Evolutionary conservation across 1,284 basidiomycete species (phyloP).

Genomic region (Melampsora larici-populina): DNA sequence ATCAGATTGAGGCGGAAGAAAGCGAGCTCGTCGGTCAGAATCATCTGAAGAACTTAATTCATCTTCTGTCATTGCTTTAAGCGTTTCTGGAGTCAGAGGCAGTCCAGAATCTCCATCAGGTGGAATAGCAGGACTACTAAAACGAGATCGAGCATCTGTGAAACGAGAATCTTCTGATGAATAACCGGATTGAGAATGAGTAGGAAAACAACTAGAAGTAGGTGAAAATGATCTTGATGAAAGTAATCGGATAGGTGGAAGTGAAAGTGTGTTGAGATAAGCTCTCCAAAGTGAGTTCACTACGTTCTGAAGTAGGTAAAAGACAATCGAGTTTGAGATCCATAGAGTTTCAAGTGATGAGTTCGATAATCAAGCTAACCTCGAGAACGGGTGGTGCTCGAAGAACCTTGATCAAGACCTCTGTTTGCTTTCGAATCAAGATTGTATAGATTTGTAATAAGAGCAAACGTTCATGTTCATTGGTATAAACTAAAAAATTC

Average conservation of each 20-base stretch:
- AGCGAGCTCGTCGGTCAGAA: background rate
- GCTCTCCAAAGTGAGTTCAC: constrained; percentile 15
- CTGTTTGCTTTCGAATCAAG: constrained; percentile 34
- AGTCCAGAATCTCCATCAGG: background rate
- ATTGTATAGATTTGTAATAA: constrained; percentile 28
- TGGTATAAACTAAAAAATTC: constrained; percentile 24
- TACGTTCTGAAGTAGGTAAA: background rate
- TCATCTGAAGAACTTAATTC: constrained; percentile 10
- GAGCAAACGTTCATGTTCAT: constrained; percentile 22
- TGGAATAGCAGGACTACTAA: background rate
- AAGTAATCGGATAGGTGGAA: background rate
- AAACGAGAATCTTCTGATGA: background rate
- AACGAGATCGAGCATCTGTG: background rate
- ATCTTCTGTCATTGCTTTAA: constrained; percentile 30
- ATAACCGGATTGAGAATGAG: background rate
- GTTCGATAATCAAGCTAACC: constrained; percentile 1
- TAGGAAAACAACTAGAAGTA: background rate
- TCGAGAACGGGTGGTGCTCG: constrained; percentile 17
- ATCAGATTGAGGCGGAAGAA: background rate
- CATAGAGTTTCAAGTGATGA: no score
- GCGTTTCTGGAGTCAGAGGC: constrained; percentile 24
- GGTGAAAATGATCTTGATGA: background rate
- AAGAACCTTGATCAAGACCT: constrained; percentile 17
- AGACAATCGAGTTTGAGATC: background rate
- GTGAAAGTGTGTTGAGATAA: constrained; percentile 14